Base-by-base conservation (phyloP, 345 rosid species). In the Moricandia moricandioides region DNA sequence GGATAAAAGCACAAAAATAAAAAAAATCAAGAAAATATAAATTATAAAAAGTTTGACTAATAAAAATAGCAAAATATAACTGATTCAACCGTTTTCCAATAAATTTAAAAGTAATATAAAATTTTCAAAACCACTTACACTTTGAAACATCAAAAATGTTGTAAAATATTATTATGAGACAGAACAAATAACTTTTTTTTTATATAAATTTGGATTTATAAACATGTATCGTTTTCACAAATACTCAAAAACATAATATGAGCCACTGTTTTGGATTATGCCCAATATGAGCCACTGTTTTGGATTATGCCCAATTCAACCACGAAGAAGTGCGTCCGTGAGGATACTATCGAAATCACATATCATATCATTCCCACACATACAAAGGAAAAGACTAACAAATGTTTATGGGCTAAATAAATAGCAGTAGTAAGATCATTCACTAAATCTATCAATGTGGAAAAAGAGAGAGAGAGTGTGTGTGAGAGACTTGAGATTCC, bases 391-490 rank as follows among this genome's bases (percentile, higher is more conserved):
- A 13, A 5, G 27, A 37, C 27, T 69, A n/a, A 68, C n/a, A 34
- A 61, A 14, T 6, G 31, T 17, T 64, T 33, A 5, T 0, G 5
- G 40, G 34, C 14, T 49, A 14, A 30, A 58, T 34, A 30, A 40
- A 58, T 21, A 65, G n/a, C 30, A 74, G 4, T 74, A 6, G 33
- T 45, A 66, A 27, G 68, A 27, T 45, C 62, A 67, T 27, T 40
- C 43, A 60, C 78, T 67, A 7, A 75, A 24, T 59, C 62, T 67
- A 74, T 57, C 10, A 40, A 69, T 17, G 31, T 7, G 29, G 7
- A 7, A 18, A 17, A 18, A 12, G 10, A 5, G 4, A 17, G 0
- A 14, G 26, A 47, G 7, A 35, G 21, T n/a, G 21, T n/a, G 21
- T 12, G 34, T 4, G 24, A 33, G 18, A 24, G 26, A 21, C 34